Conservation (phyloP, 2,329 filamentous ascomycete species). For the Colletotrichum sp. region DNA sequence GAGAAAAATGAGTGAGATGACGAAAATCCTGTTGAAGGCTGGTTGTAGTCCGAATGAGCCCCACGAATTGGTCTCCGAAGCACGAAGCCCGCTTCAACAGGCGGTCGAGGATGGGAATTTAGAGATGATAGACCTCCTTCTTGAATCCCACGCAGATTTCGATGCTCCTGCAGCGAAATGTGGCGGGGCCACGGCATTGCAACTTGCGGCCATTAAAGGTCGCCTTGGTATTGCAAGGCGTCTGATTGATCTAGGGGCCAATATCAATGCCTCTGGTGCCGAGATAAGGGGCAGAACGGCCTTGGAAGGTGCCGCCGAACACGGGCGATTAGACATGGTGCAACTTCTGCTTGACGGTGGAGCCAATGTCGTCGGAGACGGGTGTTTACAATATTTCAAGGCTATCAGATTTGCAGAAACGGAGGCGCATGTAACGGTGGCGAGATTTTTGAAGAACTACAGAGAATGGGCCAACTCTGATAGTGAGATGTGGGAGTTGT, state of each 20-base stretch:
- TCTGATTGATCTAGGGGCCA: fast-evolving
- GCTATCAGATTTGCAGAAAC: background rate
- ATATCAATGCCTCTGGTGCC: background rate
- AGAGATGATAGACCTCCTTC: fast-evolving
- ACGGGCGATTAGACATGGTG: fast-evolving
- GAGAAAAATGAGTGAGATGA: no score
- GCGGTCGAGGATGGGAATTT: background rate
- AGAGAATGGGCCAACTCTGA: no score
- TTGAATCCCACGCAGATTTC: fast-evolving
- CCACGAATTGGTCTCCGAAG: no score
- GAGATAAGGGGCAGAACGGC: background rate
- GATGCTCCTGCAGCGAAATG: fast-evolving
- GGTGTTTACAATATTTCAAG: fast-evolving
- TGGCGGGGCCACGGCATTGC: fast-evolving
- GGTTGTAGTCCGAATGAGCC: no score
- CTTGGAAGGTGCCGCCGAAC: fast-evolving
- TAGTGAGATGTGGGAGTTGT: no score
- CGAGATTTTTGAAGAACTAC: no score
- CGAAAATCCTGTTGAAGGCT: no score
- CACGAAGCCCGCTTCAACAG: no score
- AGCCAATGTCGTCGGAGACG: fast-evolving
- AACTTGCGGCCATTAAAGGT: background rate
- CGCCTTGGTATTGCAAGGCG: background rate
- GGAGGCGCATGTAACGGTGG: no score
- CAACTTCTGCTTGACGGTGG: fast-evolving